Base-by-base conservation (phyloP, 1,284 basidiomycete species). In the Tausonia pullulans region DNA sequence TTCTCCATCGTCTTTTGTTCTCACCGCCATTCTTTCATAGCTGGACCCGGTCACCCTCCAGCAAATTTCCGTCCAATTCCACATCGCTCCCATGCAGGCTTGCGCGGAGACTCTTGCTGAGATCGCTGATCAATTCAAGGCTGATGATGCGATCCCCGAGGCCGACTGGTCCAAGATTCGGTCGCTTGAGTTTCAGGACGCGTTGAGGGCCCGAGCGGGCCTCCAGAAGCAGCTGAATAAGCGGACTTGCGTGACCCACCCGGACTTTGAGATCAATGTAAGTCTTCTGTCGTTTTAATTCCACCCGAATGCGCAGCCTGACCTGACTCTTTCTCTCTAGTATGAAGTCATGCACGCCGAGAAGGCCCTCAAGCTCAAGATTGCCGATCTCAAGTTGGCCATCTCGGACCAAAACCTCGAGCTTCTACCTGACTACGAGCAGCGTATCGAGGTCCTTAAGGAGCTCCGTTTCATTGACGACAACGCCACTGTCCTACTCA, bases 331-430 rank as follows among this genome's bases (percentile, higher is more conserved):
- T 14, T 55, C 7, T 5, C 58, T 39, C 57, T 71, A 96, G 90
- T 97, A 94, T 74, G 74, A 78, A 14, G 77, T 82, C 43, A 73
- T 90, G 50, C 90, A 97, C 70, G 82, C 81, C 66, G 84, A 87
- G 71, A 90, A 88, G 72, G 73, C 83, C 8, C 78, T 98, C 51
- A 81, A 84, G 68, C 80, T 80, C 40, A 86, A 86, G 68, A 87
- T 98, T 66, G 84, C 83, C 4, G 75, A 80, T 46, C 80, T 96
- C 60, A 90, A 88, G 72, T 78, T 87, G 57, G 84, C 86, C 1
- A 83, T 97, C 43, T 96, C 92, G 11, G 94, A 98, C 73, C 91
- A 98, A 74, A 99, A 99, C 73, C 79, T 98, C 67, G 96, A 97
- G 73, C 82, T 98, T 53, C 83, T 98, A 55, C 96, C 96, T 0